Evolutionary conservation across 2,329 filamentous ascomycete species (phyloP), one percentile per base, ranked within the genome.

Genomic region (Paecilomyces niveus): DNA sequence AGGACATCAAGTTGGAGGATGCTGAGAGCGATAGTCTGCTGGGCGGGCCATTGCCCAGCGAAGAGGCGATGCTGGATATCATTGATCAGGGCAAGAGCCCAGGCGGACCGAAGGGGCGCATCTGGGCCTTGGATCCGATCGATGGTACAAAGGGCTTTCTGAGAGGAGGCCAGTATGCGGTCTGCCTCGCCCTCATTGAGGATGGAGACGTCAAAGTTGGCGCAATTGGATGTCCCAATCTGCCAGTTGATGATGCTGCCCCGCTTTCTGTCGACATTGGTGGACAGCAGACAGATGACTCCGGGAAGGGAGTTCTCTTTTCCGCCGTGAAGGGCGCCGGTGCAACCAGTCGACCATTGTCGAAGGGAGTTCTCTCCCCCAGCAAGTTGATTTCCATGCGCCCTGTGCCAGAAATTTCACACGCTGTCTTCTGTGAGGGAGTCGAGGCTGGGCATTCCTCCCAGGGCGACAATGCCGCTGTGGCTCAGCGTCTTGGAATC

Each of bases 111-210:
- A 71, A 71, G 61, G 74, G 75, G 21, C 74, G 94, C 65, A 90
- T 97, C 74, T 99, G 94, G 94, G 90, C 93, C 49, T 86, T 99
- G 58, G 94, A 99, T 75, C 94, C 94, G 60, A 97, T 99, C 62
- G 94, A 99, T 75, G 94, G 94, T 64, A 99, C 94, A 57, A 96
- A 97, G 79, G 95, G 94, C 31, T 99, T 99, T 79, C 81, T 99
- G 61, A 85, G 95, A 62, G 94, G 94, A 56, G 95, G 92, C 45
- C 94, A 99, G 79, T 99, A 99, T 72, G 95, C 94, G 57, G 92
- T 99, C 57, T 97, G 93, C 72, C 83, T 99, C 4, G 94, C 85
- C 35, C 81, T 99, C 67, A 88, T 99, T 78, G 89, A 96, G 29
- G 92, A 97, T 69, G 94, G 93, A 56, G 86, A 96, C 67, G 92